phyloP scores from a whole-genome alignment of 257 asterid genomes.

The Lavandula angustifolia region DNA sequence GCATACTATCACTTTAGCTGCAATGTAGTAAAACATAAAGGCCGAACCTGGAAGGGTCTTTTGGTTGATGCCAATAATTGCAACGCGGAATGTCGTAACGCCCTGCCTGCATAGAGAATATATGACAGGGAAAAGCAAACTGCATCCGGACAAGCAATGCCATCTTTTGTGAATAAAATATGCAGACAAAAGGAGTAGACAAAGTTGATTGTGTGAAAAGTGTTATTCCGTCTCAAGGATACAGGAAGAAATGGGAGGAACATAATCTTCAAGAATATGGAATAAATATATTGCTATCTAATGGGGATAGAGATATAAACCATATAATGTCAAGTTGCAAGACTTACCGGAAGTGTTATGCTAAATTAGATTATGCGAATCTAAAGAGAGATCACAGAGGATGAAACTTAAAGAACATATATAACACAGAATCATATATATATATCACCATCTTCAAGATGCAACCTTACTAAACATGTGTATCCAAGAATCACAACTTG shows the following conservation, averaged over 20 bases:
- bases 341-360: neutral
- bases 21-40: constrained; percentile 34
- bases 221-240: constrained; percentile 33
- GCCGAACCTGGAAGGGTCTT: constrained; percentile 30
- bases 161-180: constrained; percentile 32
- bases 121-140: constrained; percentile 24
- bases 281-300: constrained; percentile 17
- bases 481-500: neutral
- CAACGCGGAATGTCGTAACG: constrained; percentile 21
- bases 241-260: constrained; percentile 28
- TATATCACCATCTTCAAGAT: neutral
- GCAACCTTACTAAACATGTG: neutral
- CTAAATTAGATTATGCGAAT: neutral
- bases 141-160: constrained; percentile 37
- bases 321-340: constrained; percentile 11
- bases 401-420: neutral
- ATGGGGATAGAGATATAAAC: constrained; percentile 14
- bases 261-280: constrained; percentile 25
- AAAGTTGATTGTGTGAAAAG: constrained; percentile 23
- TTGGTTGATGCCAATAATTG: constrained; percentile 37
- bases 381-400: neutral
- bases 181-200: constrained; percentile 24
- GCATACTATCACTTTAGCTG: constrained; percentile 31
- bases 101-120: constrained; percentile 31
- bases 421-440: neutral